Base-by-base conservation (phyloP, 148 eudicot species). In the Silene conica region DNA sequence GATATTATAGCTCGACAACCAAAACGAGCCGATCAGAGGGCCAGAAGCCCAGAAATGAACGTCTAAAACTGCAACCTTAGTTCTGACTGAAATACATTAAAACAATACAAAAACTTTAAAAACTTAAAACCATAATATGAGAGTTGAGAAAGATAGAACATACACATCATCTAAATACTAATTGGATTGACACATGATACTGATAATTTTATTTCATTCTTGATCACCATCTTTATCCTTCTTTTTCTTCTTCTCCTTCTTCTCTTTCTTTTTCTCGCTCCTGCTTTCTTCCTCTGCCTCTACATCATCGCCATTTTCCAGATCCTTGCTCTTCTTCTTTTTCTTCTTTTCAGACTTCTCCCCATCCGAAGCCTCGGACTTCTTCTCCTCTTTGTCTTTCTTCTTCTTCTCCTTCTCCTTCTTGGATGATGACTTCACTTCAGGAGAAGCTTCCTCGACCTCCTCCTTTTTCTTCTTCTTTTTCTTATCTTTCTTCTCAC, bases 221-320 rank as follows among this genome's bases (percentile, higher is more conserved):
- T 34, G 2, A 34, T 34, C 41, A 34, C 41, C 41, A 5, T 34
- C 41, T 45, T 89, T 90, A 67, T 71, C 79, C 90, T 88, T 92
- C 85, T 90, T 90, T 74, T 88, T 89, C 86, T 89, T 87, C 80
- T 90, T 90, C 60, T 88, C 85, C 83, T 87, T 87, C 82, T 89
- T 80, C 69, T 85, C 73, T 38, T 83, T 66, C 71, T 87, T 83
- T 85, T 87, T 85, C 83, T 85, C 84, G 48, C 90, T 87, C 67
- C 70, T 70, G 74, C 19, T 75, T 67, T 73, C 80, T 19, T 81
- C 84, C 52, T 77, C 85, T 9, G 60, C 88, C 59, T 62, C 78
- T n/a, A 34, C 65, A 68, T 79, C 81, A 21, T 60, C 63, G 10
- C 13, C 63, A 20, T 60, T 60, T 75, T 83, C 85, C 82, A 85